Percentiles rank a stretch among this genome's conserved stretches.
These are phyloP conservation scores for Ustilaginoidea virens DNA, from an alignment of 2,329 filamentous ascomycete species.

Conservation along the genomic window DNA sequence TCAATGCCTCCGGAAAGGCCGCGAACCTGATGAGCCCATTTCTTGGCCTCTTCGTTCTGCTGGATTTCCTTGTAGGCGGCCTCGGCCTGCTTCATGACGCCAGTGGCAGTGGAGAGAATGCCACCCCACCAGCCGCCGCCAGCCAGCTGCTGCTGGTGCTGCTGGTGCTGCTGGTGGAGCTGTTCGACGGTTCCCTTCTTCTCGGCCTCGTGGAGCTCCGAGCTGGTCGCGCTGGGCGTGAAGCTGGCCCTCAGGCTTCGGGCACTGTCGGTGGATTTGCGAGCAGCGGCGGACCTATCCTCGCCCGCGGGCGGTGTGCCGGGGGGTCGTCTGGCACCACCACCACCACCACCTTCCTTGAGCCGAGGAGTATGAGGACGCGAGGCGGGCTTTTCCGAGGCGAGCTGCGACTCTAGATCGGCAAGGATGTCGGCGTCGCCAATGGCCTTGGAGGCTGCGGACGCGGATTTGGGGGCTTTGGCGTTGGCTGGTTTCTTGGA, in stretches of 20 bases:
- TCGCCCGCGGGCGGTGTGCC: slow-evolving; percentile 43
- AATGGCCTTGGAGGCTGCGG: slow-evolving; percentile 31
- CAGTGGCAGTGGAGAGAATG: slow-evolving; percentile 65
- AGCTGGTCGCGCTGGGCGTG: slow-evolving; percentile 51
- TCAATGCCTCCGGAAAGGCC: slow-evolving; percentile 42
- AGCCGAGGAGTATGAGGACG: slow-evolving; percentile 73
- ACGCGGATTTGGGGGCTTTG: slow-evolving; percentile 29
- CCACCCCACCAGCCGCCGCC: slow-evolving; percentile 84
- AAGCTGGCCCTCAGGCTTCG: slow-evolving; percentile 57
- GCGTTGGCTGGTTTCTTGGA: slow-evolving; percentile 29
- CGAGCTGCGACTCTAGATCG: slow-evolving; percentile 63
- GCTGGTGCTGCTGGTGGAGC: slow-evolving; percentile 16
- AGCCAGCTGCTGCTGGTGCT: slow-evolving; percentile 10
- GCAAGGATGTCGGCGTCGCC: slow-evolving; percentile 64
- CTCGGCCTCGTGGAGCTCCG: slow-evolving; percentile 42
- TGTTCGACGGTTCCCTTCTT: slow-evolving; percentile 34
- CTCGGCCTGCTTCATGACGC: slow-evolving; percentile 86
- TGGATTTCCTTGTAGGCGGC: slow-evolving; percentile 89
- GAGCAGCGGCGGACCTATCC: slow-evolving; percentile 36
- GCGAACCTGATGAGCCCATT: slow-evolving; percentile 87
- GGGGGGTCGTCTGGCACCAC: slow-evolving; percentile 26
- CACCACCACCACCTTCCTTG: slow-evolving; percentile 34
- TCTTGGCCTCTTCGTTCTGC: slow-evolving; percentile 89
- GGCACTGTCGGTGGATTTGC: slow-evolving; percentile 68
- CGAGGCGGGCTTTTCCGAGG: slow-evolving; percentile 52